Evolutionary conservation across 495 filamentous ascomycete species (phyloP).

Genomic region (Aspergillus funiculosus): DNA sequence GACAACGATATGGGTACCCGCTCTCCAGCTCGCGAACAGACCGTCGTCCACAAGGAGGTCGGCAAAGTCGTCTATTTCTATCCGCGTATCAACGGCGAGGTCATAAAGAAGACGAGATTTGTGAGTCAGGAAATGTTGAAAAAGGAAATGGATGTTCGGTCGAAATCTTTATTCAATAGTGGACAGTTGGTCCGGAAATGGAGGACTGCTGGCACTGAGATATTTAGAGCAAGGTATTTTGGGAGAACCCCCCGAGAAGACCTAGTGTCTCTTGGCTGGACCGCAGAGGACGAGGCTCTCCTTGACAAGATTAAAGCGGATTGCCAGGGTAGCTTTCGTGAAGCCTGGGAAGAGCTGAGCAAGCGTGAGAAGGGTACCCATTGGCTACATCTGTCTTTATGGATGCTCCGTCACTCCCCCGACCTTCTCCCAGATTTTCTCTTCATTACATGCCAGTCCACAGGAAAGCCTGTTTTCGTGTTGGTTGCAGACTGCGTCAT

Average conservation of each 20-base stretch:
- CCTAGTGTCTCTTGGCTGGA: conserved; percentile 13
- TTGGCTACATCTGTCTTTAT: conserved; percentile 52
- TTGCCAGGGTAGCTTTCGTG: conserved; percentile 31
- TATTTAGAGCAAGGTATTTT: conserved; percentile 26
- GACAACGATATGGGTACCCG: too few relatives aligned
- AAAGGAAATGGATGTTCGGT: conserved; percentile 9
- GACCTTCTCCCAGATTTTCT: conserved; percentile 43
- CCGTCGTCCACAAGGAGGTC: neutral
- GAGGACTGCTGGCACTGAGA: conserved; percentile 21
- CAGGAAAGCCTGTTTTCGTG: conserved; percentile 39
- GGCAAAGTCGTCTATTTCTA: neutral
- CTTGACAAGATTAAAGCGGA: conserved; percentile 23
- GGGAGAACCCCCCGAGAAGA: conserved; percentile 14
- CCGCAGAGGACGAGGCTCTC: conserved; percentile 17
- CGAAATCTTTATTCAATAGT: conserved; percentile 14
- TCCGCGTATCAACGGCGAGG: neutral
- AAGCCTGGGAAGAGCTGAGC: conserved; percentile 36
- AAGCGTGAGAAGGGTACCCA: conserved; percentile 23
- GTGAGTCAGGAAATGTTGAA: conserved; percentile 2
- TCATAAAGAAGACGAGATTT: neutral
- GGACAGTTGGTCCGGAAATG: conserved; percentile 10
- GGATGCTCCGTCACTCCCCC: conserved; percentile 44
- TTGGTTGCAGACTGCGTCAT: conserved; percentile 48
- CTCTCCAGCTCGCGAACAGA: neutral
- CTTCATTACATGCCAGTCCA: conserved; percentile 38